phyloP scores from a whole-genome alignment of 1,284 basidiomycete species.

The Irpex sp. region DNA sequence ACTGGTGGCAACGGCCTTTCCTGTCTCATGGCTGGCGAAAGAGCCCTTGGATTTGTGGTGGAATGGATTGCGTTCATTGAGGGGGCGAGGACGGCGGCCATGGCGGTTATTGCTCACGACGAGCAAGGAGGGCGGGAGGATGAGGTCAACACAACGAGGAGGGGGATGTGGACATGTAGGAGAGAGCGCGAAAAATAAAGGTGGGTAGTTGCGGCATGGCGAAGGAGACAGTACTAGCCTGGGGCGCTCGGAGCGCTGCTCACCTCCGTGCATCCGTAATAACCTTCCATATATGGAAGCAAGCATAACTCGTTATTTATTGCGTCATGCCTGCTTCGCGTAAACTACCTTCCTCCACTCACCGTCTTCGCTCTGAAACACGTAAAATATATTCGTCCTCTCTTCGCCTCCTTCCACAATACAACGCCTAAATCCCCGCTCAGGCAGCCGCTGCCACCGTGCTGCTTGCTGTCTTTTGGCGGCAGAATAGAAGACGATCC shows the following conservation, averaged over 20 bases:
- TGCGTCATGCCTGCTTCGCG: neutral
- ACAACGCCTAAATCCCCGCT: no score
- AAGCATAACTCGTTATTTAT: neutral
- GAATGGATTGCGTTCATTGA: neutral
- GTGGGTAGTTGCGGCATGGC: neutral
- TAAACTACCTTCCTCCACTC: neutral
- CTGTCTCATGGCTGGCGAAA: neutral
- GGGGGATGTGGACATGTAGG: constrained; percentile 5
- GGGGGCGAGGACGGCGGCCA: constrained; percentile 2
- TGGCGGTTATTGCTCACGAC: neutral
- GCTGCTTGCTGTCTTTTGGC: neutral
- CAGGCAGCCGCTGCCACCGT: no score
- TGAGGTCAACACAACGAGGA: neutral
- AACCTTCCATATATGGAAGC: neutral
- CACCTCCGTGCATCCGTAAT: neutral
- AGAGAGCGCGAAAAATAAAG: neutral
- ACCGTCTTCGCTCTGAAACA: no score
- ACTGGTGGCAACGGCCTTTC: constrained; percentile 6
- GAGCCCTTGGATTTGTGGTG: neutral
- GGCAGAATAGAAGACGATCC: neutral
- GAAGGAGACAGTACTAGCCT: neutral
- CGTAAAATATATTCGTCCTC: no score
- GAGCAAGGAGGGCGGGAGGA: neutral
- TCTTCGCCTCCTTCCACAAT: no score
- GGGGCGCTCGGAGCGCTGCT: neutral